Base-by-base conservation (phyloP, 1,139 yeast species). In the Schwanniomyces etchellsii region DNA sequence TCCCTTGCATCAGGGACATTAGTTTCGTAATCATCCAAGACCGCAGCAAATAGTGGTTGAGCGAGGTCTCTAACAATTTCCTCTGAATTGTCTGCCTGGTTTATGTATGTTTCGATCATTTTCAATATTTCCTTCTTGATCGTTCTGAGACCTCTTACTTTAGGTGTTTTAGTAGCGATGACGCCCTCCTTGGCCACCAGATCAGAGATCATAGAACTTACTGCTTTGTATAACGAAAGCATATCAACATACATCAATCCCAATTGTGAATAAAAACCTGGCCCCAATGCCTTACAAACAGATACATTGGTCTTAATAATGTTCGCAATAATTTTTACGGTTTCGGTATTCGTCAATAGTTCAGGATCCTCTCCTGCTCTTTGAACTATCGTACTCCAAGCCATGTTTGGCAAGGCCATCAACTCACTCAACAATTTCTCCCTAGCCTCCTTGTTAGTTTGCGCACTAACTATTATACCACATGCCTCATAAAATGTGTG, bases 401-500 rank as follows among this genome's bases (percentile, higher is more conserved):
- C 97, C 66, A 80, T 72, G 55, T 93, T 91, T 31, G 98, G 98
- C 42, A 88, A 64, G 28, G 76, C 71, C 98, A 91, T 91, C 45
- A 91, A 70, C 32, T 86, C 93, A 31, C 69, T 57, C 35, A 91
- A 70, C 36, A 89, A 67, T 37, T 80, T 74, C 40, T 84, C 89
- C 53, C 94, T 80, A 26, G 74, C 68, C 11, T 73, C 74, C 33
- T 69, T 66, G 30, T 68, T 57, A 20, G 58, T 55, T 56, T 89
- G 96, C 5, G 96, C 96, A 35, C 91, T 77, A 26, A 91, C 77
- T 39, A 91, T 91, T 37, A 85, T 77, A 48, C 97, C 97, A 65
- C 98, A 91, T 1, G 98, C 97, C 61, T 86, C 96, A 55, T 91
- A 91, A 52, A 91, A 91, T 2, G 97, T 88, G 55, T 91, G 98